Evolutionary conservation across 202 grass and related monocot species (phyloP).

Genomic region (Carex sylvatica): DNA sequence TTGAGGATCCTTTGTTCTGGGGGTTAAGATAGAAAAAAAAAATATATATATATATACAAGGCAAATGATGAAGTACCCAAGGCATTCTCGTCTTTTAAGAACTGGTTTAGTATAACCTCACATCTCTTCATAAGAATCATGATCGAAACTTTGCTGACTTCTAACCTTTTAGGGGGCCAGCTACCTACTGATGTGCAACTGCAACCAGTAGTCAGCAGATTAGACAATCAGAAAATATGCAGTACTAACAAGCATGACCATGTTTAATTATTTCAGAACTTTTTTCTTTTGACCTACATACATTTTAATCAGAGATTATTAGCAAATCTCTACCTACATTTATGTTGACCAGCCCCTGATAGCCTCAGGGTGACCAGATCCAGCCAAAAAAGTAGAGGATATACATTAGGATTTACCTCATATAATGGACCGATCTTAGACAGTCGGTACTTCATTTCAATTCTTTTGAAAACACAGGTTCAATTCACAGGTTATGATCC

Average conservation of each 20-base stretch:
- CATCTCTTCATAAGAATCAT: conserved; percentile 84
- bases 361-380: neutral
- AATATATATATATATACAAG: neutral
- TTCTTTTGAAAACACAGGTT: conserved; percentile 2
- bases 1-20: conserved; percentile 24
- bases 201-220: conserved; percentile 35
- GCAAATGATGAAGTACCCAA: conserved; percentile 48
- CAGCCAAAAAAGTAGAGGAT: neutral
- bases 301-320: neutral
- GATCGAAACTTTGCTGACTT: conserved; percentile 75
- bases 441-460: neutral
- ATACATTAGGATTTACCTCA: neutral
- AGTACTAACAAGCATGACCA: conserved; percentile 8
- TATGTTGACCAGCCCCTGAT: neutral
- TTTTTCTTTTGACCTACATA: neutral
- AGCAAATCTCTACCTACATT: neutral
- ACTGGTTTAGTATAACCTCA: conserved; percentile 80
- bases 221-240: conserved; percentile 26
- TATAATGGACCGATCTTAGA: neutral
- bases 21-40: conserved; percentile 17
- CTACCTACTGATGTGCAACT: conserved; percentile 49
- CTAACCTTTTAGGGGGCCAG: conserved; percentile 41
- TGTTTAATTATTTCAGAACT: neutral
- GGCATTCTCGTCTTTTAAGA: conserved; percentile 87
- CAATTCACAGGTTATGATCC: neutral